Base-by-base conservation (phyloP, 768 basidiomycete genomes). In the Pilatotrama ljubarskyi region DNA sequence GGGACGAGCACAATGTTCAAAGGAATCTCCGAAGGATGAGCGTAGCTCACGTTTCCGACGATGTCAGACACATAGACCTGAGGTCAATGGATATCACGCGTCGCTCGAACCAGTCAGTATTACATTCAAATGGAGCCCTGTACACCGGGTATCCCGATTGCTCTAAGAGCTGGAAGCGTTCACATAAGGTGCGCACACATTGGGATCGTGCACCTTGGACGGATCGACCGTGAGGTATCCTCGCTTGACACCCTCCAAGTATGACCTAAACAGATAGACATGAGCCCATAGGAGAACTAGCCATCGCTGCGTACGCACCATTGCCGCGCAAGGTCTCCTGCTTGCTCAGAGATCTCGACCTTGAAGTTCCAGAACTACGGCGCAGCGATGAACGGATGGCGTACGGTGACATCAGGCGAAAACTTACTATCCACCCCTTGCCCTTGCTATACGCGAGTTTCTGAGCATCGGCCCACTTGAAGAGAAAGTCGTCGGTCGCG, bases 381-480 rank as follows among this genome's bases (percentile, higher is more conserved):
- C 25, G 41, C 6, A 58, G 32, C 40, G 5, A 10, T 32, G 29
- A 49, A 26, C 3, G 29, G 25, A 26, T 11, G 40, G n/a, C 37
- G 15, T 40, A 29, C 5, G 10, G 20, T 25, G 1, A 18, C 9
- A 3, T 3, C 35, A 5, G 57, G 17, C 6, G 14, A 49, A 46
- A 3, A 77, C 84, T 73, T 63, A 87, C 86, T 41, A 89, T 78
- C 87, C 87, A 90, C 25, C 88, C 88, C 2, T 80, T 78, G 35
- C 79, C 77, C 60, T 86, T 72, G 54, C 79, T 78, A 53, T 89
- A 90, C 1, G 81, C 76, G 38, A 83, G 72, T 69, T 90, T 90
- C 71, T 90, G 88, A 24, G 88, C 86, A 64, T 90, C 89, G 11
- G 87, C 88, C 88, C 88, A 90, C 66, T 86, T 72, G 58, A 51